These are phyloP conservation scores for Trichosporon sp. DNA, from an alignment of 1,284 basidiomycete species.

Conservation along the genomic window DNA sequence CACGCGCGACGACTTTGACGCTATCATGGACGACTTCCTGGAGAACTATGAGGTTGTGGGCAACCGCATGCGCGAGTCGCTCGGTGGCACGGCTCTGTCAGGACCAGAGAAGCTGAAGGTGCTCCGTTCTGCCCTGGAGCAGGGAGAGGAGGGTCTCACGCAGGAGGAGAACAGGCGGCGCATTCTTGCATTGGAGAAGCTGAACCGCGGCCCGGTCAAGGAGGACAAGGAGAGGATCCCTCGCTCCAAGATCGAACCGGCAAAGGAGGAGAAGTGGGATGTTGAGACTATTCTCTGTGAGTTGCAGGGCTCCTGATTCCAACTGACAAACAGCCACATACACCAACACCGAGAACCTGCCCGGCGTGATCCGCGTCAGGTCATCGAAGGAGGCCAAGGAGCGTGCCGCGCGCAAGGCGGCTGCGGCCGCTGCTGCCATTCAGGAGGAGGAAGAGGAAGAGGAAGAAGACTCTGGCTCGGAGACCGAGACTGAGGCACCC, in stretches of 20 bases:
- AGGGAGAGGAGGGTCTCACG: slow-evolving; percentile 49
- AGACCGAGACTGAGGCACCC: slow-evolving; percentile 40
- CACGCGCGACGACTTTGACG: slow-evolving; percentile 78
- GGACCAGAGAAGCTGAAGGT: slow-evolving; percentile 72
- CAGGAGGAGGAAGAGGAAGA: slow-evolving; percentile 34
- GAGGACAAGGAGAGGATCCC: slow-evolving; percentile 44
- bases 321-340: slow-evolving; percentile 64
- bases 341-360: slow-evolving; percentile 91
- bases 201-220: slow-evolving; percentile 44
- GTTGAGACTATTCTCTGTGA: slow-evolving; percentile 86
- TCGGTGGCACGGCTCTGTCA: slow-evolving; percentile 58
- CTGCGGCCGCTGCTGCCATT: slow-evolving; percentile 14
- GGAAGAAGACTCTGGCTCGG: slow-evolving; percentile 47
- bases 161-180: slow-evolving; percentile 55
- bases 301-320: slow-evolving; percentile 35
- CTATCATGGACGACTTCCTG: slow-evolving; percentile 90
- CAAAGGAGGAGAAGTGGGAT: slow-evolving; percentile 80
- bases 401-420: slow-evolving; percentile 21
- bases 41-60: slow-evolving; percentile 88
- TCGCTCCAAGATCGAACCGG: slow-evolving; percentile 50
- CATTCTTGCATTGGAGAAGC: slow-evolving; percentile 56
- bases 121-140: slow-evolving; percentile 69
- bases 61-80: slow-evolving; percentile 66
- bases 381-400: slow-evolving; percentile 49
- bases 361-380: slow-evolving; percentile 68